Conservation (phyloP, 192 early-diverging fungal species). For the Neocallimastix lanati region DNA sequence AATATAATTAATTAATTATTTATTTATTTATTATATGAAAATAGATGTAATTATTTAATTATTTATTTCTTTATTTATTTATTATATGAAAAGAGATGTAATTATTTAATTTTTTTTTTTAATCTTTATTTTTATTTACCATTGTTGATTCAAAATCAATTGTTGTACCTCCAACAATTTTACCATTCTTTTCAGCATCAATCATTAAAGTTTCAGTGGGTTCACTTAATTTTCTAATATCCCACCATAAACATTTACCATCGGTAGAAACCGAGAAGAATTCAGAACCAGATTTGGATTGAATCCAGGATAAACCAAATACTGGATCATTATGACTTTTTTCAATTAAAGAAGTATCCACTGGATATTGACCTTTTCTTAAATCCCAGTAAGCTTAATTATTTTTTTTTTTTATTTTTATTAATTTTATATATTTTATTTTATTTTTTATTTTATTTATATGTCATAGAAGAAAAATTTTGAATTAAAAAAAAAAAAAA, state of each 20-base stretch:
- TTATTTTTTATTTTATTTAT: no score
- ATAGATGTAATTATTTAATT: no score
- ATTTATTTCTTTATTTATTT: no score
- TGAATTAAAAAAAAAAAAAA: no score
- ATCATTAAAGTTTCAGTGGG: slow-evolving; percentile 31
- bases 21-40: no score
- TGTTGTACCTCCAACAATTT: slow-evolving; percentile 35
- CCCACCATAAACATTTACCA: slow-evolving; percentile 44
- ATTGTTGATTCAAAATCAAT: slow-evolving; percentile 44
- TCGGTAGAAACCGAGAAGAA: slow-evolving; percentile 41
- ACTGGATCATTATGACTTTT: slow-evolving; percentile 40
- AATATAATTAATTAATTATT: no score
- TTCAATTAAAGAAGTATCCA: slow-evolving; percentile 31
- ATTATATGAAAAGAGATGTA: no score
- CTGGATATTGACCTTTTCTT: slow-evolving; percentile 33
- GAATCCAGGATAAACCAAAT: slow-evolving; percentile 33
- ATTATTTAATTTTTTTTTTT: no score
- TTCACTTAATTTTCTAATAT: slow-evolving; percentile 35
- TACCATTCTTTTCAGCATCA: slow-evolving; percentile 46
- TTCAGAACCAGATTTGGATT: slow-evolving; percentile 36
- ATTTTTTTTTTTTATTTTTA: no score
- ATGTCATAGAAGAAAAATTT: no score
- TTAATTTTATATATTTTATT: no score
- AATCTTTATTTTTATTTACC: slow-evolving; percentile 13
- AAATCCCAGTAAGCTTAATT: slow-evolving; percentile 36